These are phyloP conservation scores for Pochonia chlamydosporia DNA, from an alignment of 2,329 filamentous ascomycete genomes.

Conservation along the genomic window DNA sequence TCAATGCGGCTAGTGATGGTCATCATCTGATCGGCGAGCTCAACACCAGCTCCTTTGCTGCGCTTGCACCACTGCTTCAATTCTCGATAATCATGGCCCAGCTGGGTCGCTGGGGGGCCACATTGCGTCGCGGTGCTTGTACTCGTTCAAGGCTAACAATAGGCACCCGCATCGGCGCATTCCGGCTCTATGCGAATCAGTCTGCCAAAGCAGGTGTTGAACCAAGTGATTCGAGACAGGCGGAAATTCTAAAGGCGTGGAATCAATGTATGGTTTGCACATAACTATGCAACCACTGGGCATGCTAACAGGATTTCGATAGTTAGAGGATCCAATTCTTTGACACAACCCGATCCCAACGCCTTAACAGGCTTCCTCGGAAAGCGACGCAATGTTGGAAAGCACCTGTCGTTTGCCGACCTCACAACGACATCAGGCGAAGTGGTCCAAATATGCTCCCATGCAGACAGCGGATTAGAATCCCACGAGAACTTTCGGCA, in stretches of 20 bases:
- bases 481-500: slow-evolving; percentile 37
- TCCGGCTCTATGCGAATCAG: slow-evolving; percentile 5
- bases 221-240: slow-evolving; percentile 12
- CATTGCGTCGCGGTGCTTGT: slow-evolving; percentile 13
- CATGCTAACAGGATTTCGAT: not conserved
- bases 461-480: slow-evolving; percentile 27
- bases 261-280: slow-evolving; percentile 21
- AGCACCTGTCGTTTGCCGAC: slow-evolving; percentile 66
- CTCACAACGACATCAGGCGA: slow-evolving; percentile 32
- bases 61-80: slow-evolving; percentile 1
- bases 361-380: slow-evolving; percentile 59
- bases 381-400: slow-evolving; percentile 60
- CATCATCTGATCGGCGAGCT: not conserved
- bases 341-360: slow-evolving; percentile 12
- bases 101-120: slow-evolving; percentile 16
- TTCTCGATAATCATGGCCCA: slow-evolving; percentile 17
- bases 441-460: slow-evolving; percentile 40
- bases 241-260: slow-evolving; percentile 22
- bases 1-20: not conserved
- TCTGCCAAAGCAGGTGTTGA: not conserved
- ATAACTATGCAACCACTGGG: not conserved
- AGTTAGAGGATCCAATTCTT: slow-evolving; percentile 22
- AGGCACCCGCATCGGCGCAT: slow-evolving; percentile 11
- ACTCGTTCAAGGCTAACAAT: not conserved
- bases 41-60: not conserved